phyloP scores from a whole-genome alignment of 164 flowering plant species.

The Tetracentron sinense region DNA sequence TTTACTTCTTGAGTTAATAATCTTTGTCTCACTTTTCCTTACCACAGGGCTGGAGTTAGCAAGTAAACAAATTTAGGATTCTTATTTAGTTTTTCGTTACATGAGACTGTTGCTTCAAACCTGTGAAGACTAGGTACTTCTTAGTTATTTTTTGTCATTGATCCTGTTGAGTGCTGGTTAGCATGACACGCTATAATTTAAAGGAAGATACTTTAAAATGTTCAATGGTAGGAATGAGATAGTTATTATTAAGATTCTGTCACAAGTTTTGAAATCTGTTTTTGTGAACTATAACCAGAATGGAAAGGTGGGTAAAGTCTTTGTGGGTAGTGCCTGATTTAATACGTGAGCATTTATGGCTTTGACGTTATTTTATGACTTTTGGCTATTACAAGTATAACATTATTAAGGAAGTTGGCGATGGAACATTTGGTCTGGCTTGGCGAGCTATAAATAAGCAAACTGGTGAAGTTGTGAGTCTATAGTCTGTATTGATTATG shows the following conservation, averaged over 20 bases:
- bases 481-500: not conserved
- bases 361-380: not conserved
- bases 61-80: constrained; percentile 19
- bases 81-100: constrained; percentile 24
- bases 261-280: constrained; percentile 17
- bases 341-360: not conserved
- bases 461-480: constrained; percentile 88
- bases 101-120: constrained; percentile 10
- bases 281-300: constrained; percentile 24
- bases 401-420: constrained; percentile 95
- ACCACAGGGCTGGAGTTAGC: constrained; percentile 49
- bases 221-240: constrained; percentile 12
- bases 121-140: constrained; percentile 25
- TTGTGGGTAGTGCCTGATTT: not conserved
- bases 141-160: constrained; percentile 17
- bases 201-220: too few relatives aligned
- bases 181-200: constrained; percentile 11
- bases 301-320: constrained; percentile 70
- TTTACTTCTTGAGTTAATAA: not conserved
- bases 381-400: constrained; percentile 51
- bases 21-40: constrained; percentile 1
- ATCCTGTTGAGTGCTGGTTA: constrained; percentile 24
- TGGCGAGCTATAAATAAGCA: constrained; percentile 92
- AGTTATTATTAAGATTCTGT: constrained; percentile 10
- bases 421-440: constrained; percentile 96